Evolutionary conservation across 257 asterid species (phyloP), one percentile per base, ranked within the genome.

Genomic region (Rhazya stricta): DNA sequence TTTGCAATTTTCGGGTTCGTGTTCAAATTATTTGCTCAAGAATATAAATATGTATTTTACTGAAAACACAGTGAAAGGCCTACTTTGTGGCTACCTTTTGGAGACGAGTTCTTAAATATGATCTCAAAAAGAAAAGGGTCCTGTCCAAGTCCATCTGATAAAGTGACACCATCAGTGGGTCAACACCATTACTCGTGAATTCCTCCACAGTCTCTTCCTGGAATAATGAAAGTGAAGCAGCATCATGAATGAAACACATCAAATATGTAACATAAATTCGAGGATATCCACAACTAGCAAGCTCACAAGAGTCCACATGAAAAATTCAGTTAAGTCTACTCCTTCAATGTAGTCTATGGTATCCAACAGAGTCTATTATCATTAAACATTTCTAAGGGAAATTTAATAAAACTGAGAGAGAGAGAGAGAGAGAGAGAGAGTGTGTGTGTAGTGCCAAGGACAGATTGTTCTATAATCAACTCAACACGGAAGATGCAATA

Each of bases 71-170:
- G 32, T n/a, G 62, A 69, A 72, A 71, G 67, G 74, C 19, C 6
- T 62, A 67, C 39, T 69, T 76, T 42, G 74, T 45, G 30, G 74
- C 76, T 83, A 94, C 99, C 98, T 90, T 92, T 80, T 83, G 94
- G 60, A 94, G 92, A 74, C 97, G 97, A 81, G 94, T 87, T 54
- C 97, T 92, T 30, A 94, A 80, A 85, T 94, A 92, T 43, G 97
- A 94, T 82, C 98, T 86, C 81, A 94, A 84, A 39, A 92, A 85
- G 77, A 85, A 92, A 85, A 87, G 79, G 54, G 92, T 92, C 74
- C 97, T 86, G 71, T 94, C 97, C 86, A 92, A 78, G 85, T 94
- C 99, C 97, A 92, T 89, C 85, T 91, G 94, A 85, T 92, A 89
- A 73, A 94, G 99, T 43, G 97, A 94, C 42, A 88, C 86, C 0